Evolutionary conservation across 768 basidiomycete species (phyloP), one percentile per base, ranked within the genome.

Genomic region (Termitomyces sp.): DNA sequence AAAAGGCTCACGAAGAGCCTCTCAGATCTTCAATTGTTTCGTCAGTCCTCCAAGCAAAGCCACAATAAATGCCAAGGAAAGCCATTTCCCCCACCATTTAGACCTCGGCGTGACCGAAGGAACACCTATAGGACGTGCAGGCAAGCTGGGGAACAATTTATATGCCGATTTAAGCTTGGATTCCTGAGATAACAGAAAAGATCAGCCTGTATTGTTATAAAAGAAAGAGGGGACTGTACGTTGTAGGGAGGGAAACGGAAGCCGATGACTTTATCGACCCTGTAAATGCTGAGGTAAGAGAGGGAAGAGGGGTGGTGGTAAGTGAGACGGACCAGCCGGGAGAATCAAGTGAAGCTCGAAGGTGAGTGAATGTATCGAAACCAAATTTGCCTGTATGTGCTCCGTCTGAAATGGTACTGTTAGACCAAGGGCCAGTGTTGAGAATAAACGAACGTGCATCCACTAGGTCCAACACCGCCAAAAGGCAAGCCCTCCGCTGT

Each of bases 351-450:
- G 86, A 82, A 5, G 85, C 68, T 52, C 93, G 81, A 26, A 82
- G 62, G 67, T 93, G 91, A 0, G 90, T 91, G 72, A 95, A 94
- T 66, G 81, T 75, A 59, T 91, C 88, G 62, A 93, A 94, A 5
- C 77, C 74, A 65, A 75, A 88, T 66, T 91, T 91, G 36, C 91
- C 88, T 4, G 86, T 84, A 65, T 89, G 84, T 55, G 79, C 76
- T 13, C 92, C 86, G 57, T 77, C 90, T 88, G 30, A 26, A 22
- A 54, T 22, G 9, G 5, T 33, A 33, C 24, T 44, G 42, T 44
- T 12, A 30, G 26, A 5, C 37, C n/a, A 30, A 39, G 26, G n/a
- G 18, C 3, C 6, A 2, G 4, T 13, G 16, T 30, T 1, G 4
- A 55, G 54, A 48, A 30, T 18, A 64, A 34, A 40, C 9, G 16